Conservation (phyloP, 164 flowering plant species). For the Tetrastigma voinierianum region DNA sequence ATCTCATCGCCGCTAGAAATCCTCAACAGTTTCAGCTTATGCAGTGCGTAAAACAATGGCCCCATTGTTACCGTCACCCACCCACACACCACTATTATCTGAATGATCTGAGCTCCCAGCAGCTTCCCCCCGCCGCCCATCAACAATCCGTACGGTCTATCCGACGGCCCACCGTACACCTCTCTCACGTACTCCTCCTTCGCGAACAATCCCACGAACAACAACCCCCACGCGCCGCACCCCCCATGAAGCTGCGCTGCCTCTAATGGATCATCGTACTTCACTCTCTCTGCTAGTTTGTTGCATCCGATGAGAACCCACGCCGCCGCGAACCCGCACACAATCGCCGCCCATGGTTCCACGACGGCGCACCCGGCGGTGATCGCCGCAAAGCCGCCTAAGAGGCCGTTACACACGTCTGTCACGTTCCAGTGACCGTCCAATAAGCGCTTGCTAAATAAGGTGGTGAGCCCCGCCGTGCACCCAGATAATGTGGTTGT, state of each 20-base stretch:
- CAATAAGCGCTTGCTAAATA: not conserved
- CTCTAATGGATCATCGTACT: slow-evolving; percentile 21
- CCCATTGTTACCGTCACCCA: slow-evolving; percentile 45
- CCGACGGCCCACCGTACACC: slow-evolving; percentile 22
- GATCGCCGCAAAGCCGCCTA: slow-evolving; percentile 14
- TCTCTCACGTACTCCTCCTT: slow-evolving; percentile 26
- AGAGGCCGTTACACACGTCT: slow-evolving; percentile 2
- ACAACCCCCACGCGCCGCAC: slow-evolving; percentile 39
- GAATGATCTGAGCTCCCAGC: slow-evolving; percentile 33
- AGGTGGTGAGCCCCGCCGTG: slow-evolving; percentile 6
- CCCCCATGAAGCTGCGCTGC: slow-evolving; percentile 39
- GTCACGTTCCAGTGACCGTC: slow-evolving; percentile 8
- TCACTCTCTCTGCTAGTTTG: slow-evolving; percentile 10
- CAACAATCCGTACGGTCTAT: slow-evolving; percentile 32
- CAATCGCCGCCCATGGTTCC: slow-evolving; percentile 22
- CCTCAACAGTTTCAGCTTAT: slow-evolving; percentile 31
- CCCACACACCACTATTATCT: slow-evolving; percentile 26
- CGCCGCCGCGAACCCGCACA: slow-evolving; percentile 21
- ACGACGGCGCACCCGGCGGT: slow-evolving; percentile 21
- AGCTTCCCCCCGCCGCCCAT: slow-evolving; percentile 38
- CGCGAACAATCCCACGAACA: slow-evolving; percentile 36
- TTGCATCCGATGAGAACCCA: slow-evolving; percentile 16
- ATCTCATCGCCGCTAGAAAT: slow-evolving; percentile 35
- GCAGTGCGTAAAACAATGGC: slow-evolving; percentile 25
- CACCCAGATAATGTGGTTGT: slow-evolving; percentile 6